Base-by-base conservation (phyloP, 176 grass and related monocot genomes). In the Bonia amplexicaulis region DNA sequence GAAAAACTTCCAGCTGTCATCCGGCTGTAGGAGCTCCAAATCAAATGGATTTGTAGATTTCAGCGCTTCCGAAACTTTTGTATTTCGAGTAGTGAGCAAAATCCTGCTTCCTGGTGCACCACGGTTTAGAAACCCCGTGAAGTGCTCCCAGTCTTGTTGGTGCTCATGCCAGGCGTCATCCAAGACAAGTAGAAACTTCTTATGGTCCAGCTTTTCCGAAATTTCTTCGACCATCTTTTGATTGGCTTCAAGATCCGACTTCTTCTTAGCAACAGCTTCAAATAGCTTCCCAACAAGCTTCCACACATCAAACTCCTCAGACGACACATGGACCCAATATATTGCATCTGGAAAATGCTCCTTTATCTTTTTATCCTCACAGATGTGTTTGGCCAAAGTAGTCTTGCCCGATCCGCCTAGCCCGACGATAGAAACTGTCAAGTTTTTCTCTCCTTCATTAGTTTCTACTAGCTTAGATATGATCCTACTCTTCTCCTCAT, bases 141-240 rank as follows among this genome's bases (percentile, higher is more conserved):
- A 66, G 10, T 64, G 40, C 3, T 74, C 47, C 67, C 49, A 79
- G 0, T 78, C 49, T 6, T 71, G 13, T 13, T 2, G n/a, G 11
- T 42, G 20, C 4, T 85, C 12, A 58, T 77, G 33, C 85, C 89
- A 91, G 71, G 75, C 68, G 6, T 87, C 89, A 87, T 87, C 89
- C 12, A 87, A 23, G 9, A 87, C 80, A 29, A 91, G 80, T 0
- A 87, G 12, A 69, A 83, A 47, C 17, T 19, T 82, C 6, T 67
- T n/a, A n/a, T n/a, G n/a, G 40, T 0, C 15, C 49, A 90, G 19
- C 4, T 19, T 15, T 0, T 82, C 13, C 3, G 7, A 59, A 5
- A 83, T 71, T 61, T 0, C 35, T 12, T 23, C 5, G n/a, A 4
- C 17, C 27, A 66, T 64, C 4, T 52, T 9, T 0, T 42, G 4